A percentile compares a stretch with the other conserved stretches of the same genome.
Evolutionary conservation across 1,284 basidiomycete species (phyloP).

Genomic region (Heterobasidion parviporum): DNA sequence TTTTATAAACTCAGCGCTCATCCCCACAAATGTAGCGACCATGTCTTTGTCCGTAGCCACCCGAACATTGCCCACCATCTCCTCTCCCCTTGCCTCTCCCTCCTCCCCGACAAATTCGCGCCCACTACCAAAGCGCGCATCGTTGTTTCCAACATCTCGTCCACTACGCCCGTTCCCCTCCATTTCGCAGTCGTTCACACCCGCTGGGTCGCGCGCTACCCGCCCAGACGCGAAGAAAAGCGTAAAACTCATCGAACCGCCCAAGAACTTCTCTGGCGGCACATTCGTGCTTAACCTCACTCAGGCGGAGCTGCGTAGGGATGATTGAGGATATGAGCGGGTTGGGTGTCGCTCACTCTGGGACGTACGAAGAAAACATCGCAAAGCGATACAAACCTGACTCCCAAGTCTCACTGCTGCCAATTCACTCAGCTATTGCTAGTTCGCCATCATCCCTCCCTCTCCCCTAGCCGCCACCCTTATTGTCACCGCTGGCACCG

Average conservation of each 20-base stretch:
- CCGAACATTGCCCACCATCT: constrained; percentile 7
- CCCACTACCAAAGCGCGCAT: constrained; percentile 30
- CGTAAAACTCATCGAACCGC: constrained; percentile 69
- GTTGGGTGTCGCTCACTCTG: no score
- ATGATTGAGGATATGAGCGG: constrained; percentile 31
- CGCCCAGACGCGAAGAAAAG: constrained; percentile 27
- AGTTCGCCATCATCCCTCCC: no score
- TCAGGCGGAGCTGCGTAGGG: constrained; percentile 70
- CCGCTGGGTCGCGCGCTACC: not conserved
- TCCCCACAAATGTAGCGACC: not conserved
- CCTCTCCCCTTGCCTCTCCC: constrained; percentile 40
- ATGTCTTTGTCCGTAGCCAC: constrained; percentile 6
- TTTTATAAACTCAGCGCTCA: not conserved
- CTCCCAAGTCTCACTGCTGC: no score
- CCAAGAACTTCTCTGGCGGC: constrained; percentile 49
- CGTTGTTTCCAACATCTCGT: constrained; percentile 59
- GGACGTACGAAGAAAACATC: no score
- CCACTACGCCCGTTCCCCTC: constrained; percentile 69
- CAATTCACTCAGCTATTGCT: no score
- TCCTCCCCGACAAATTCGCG: constrained; percentile 22
- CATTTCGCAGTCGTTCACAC: constrained; percentile 28
- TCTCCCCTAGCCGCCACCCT: no score
- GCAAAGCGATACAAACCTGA: no score
- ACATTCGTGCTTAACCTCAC: constrained; percentile 72
- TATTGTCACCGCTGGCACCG: no score